phyloP scores from a whole-genome alignment of 805 yeast species.

The Cyberlindnera nakhonratchasimensis region DNA sequence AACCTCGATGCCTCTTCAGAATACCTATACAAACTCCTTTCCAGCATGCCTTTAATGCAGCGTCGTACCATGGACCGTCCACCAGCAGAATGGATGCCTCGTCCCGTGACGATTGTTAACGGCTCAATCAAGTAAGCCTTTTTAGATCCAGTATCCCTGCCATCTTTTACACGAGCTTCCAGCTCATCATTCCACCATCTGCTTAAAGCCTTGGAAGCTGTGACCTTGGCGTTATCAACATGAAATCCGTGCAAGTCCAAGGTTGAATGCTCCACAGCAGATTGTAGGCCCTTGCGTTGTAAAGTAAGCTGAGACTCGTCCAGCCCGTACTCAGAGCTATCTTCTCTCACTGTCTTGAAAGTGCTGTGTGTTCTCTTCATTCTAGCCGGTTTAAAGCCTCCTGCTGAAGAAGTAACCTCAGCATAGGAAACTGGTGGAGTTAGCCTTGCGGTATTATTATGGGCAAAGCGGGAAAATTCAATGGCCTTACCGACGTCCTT shows the following conservation, averaged over 20 bases:
- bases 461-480: slow-evolving; percentile 6
- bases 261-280: slow-evolving; percentile 19
- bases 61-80: slow-evolving; percentile 50
- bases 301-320: slow-evolving; percentile 9
- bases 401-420: not conserved
- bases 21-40: slow-evolving; percentile 37
- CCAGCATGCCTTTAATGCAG: slow-evolving; percentile 40
- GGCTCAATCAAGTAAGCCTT: slow-evolving; percentile 41
- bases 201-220: slow-evolving; percentile 35
- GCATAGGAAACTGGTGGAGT: not conserved
- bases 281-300: slow-evolving; percentile 15
- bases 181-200: slow-evolving; percentile 67
- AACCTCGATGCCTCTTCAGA: slow-evolving; percentile 46
- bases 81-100: slow-evolving; percentile 64
- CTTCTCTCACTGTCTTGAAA: not conserved
- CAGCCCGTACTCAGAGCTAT: slow-evolving; percentile 1
- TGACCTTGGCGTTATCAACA: slow-evolving; percentile 44
- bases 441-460: not conserved
- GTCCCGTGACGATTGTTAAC: slow-evolving; percentile 55
- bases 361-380: not conserved
- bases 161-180: slow-evolving; percentile 37
- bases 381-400: not conserved
- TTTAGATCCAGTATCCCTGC: slow-evolving; percentile 34
- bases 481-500: slow-evolving; percentile 4
- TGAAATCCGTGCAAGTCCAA: slow-evolving; percentile 58